Evolutionary conservation across 768 basidiomycete species (phyloP), one percentile per base, ranked within the genome.

Genomic region (Neoboletus magnificus): DNA sequence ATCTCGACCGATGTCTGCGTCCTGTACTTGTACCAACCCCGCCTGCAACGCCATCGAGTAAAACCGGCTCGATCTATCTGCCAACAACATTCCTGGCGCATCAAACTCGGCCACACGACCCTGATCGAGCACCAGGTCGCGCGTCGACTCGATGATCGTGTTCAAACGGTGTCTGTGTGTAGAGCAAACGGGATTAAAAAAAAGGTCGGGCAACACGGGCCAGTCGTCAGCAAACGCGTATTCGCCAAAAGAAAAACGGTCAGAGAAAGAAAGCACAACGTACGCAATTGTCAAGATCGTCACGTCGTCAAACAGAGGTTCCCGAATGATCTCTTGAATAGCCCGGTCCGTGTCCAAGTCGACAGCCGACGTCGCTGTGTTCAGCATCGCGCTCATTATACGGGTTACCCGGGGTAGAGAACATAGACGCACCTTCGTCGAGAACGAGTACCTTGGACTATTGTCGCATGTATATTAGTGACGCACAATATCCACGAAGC

Each of bases 211-310:
- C 3, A 27, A 27, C 27, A 27, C 27, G 27, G n/a, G 29, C 29
- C 29, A 5, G 29, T 12, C 32, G 12, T 33, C 4, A 33, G 10
- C 37, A 32, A 15, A 22, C 16, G 12, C 9, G 20, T 9, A 18
- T 16, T 25, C 16, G 32, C 10, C 12, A 20, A 9, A n/a, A n/a
- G n/a, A n/a, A n/a, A n/a, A 27, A 27, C 27, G 27, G 27, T 27
- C 27, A 27, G 27, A 27, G 27, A 27, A 27, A 27, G 5, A 27
- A 11, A 20, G 20, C 23, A 27, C 11, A 54, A 79, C 83, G 64
- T 74, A 91, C 84, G 91, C 91, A 63, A 93, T 92, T 13, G 91
- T 93, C 50, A 96, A 71, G 54, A 93, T 92, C 12, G 93, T 94
- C 15, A 89, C 85, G 55, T 87, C 73, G 3, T 78, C 73, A 66